These are phyloP conservation scores for Rubia yunnanensis DNA, from an alignment of 257 asterid genomes.

Conservation along the genomic window DNA sequence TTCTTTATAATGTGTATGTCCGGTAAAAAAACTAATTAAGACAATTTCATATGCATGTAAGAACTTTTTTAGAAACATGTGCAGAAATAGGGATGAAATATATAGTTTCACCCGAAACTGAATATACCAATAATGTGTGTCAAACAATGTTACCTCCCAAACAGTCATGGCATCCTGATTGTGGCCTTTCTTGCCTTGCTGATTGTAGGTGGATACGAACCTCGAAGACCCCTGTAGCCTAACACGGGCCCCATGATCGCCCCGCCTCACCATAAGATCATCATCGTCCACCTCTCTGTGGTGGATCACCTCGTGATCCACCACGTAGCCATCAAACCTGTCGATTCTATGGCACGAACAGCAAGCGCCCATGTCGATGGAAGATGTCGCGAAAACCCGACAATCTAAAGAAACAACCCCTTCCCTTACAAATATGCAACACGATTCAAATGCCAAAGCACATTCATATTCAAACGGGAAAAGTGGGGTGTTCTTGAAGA, in stretches of 20 bases:
- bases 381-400: neutral
- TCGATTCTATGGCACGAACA: slow-evolving; percentile 64
- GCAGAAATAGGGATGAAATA: no score
- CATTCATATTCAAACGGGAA: slow-evolving; percentile 1
- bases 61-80: no score
- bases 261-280: slow-evolving; percentile 31
- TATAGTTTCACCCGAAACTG: no score
- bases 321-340: slow-evolving; percentile 22
- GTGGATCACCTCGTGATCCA: slow-evolving; percentile 25
- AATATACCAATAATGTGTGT: no score
- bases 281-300: slow-evolving; percentile 28
- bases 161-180: slow-evolving; percentile 94
- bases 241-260: slow-evolving; percentile 60
- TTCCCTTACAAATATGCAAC: neutral
- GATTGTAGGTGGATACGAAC: slow-evolving; percentile 48
- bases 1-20: no score
- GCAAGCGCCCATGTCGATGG: slow-evolving; percentile 75
- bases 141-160: slow-evolving; percentile 58
- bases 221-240: slow-evolving; percentile 70
- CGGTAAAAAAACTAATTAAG: no score
- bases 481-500: neutral
- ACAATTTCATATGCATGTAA: no score
- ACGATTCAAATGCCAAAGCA: neutral
- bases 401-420: neutral
- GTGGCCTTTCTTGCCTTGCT: slow-evolving; percentile 63